phyloP scores from a whole-genome alignment of 495 filamentous ascomycete genomes.

The Cladorrhinum samala region DNA sequence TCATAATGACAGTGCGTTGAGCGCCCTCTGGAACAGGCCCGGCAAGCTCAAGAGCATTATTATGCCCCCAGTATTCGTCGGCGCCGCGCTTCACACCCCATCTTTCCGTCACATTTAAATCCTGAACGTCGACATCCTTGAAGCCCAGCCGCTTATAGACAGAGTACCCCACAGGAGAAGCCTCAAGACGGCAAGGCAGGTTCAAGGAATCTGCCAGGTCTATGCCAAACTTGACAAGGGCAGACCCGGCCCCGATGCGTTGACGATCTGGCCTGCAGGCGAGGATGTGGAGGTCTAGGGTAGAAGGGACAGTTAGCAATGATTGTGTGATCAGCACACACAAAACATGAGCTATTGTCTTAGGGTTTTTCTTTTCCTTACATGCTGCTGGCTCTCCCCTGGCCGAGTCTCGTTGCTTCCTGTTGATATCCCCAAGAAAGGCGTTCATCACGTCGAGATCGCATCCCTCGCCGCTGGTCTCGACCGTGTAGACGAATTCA shows the following conservation, averaged over 20 bases:
- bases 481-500: constrained; percentile 5
- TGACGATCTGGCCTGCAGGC: constrained; percentile 17
- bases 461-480: constrained; percentile 20
- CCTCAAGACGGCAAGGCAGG: constrained; percentile 18
- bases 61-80: constrained; percentile 22
- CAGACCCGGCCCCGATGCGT: constrained; percentile 24
- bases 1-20: constrained; percentile 24
- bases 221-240: constrained; percentile 19
- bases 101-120: constrained; percentile 17
- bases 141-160: constrained; percentile 24
- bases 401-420: constrained; percentile 5
- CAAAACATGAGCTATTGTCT: no score
- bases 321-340: no score
- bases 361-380: no score
- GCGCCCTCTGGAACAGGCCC: constrained; percentile 18
- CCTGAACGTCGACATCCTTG: constrained; percentile 18
- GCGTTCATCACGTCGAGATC: constrained; percentile 14
- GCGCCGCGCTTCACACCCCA: constrained; percentile 14
- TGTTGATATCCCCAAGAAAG: constrained; percentile 22
- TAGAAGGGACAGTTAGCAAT: no score
- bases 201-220: constrained; percentile 24
- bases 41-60: constrained; percentile 15
- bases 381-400: constrained; percentile 22
- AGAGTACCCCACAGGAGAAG: constrained; percentile 23
- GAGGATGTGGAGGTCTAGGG: constrained; percentile 20